These are phyloP conservation scores for Mortierella sp. DNA, from an alignment of 371 early-diverging fungal species.

Conservation along the genomic window DNA sequence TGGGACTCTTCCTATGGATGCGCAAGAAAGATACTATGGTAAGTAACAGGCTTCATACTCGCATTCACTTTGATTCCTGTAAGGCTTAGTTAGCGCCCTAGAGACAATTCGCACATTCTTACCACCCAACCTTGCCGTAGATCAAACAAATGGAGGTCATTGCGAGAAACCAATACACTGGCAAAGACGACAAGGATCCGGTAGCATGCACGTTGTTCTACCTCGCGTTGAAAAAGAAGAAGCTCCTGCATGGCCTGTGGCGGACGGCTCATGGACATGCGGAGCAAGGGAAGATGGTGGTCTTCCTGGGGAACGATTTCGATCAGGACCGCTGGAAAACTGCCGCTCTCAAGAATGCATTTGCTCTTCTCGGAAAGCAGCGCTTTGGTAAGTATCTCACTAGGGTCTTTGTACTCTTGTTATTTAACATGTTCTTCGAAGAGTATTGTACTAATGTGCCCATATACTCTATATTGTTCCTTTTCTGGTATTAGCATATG, in stretches of 20 bases:
- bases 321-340: conserved; percentile 87
- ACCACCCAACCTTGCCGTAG: conserved; percentile 34
- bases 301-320: conserved; percentile 94
- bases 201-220: conserved; percentile 89
- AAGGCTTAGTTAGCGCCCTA: not conserved
- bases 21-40: conserved; percentile 82
- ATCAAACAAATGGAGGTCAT: conserved; percentile 84
- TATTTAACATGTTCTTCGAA: not conserved
- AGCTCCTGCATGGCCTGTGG: conserved; percentile 92
- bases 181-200: conserved; percentile 87
- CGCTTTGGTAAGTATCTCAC: conserved; percentile 79
- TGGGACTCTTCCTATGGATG: conserved; percentile 93
- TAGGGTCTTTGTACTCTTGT: too few relatives aligned
- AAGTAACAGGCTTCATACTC: conserved; percentile 28
- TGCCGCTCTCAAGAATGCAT: conserved; percentile 98
- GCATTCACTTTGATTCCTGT: not conserved
- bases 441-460: not conserved
- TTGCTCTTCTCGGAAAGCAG: conserved; percentile 94
- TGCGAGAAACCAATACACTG: conserved; percentile 90
- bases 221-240: conserved; percentile 88
- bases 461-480: not conserved
- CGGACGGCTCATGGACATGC: conserved; percentile 85
- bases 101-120: not conserved
- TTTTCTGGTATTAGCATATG: conserved; percentile 74
- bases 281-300: conserved; percentile 90